These are phyloP conservation scores for Epichloe gansuensis DNA, from an alignment of 2,329 filamentous ascomycete genomes.

Conservation along the genomic window DNA sequence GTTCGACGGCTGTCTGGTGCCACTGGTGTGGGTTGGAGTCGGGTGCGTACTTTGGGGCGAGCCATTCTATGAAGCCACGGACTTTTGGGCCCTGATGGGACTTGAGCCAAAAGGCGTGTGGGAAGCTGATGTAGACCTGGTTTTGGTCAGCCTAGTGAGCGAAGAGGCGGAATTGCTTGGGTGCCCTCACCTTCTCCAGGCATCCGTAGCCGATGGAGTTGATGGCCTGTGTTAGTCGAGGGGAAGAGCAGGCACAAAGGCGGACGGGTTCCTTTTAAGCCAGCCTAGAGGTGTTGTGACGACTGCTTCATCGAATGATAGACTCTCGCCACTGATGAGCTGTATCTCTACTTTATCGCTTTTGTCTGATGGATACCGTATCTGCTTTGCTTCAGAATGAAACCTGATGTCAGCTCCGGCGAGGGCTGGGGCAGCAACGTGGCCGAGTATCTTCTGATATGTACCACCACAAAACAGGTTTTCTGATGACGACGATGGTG, in stretches of 20 bases:
- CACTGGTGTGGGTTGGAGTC: constrained; percentile 51
- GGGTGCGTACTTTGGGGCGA: constrained; percentile 54
- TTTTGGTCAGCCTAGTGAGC: neutral
- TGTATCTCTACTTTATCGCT: constrained; percentile 27
- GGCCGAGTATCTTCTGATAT: constrained; percentile 45
- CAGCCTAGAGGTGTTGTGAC: constrained; percentile 58
- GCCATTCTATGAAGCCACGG: constrained; percentile 64
- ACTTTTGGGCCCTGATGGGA: constrained; percentile 23
- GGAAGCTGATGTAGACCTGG: constrained; percentile 55
- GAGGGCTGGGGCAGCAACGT: constrained; percentile 44
- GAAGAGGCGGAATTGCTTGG: neutral
- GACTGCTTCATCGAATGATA: constrained; percentile 56
- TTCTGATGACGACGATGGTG: constrained; percentile 24
- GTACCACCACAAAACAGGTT: constrained; percentile 50
- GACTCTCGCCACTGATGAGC: constrained; percentile 29
- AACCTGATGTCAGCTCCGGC: constrained; percentile 42
- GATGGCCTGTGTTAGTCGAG: constrained; percentile 47
- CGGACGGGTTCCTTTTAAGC: constrained; percentile 46
- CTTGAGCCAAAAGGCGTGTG: constrained; percentile 58
- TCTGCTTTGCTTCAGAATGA: constrained; percentile 32
- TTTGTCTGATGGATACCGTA: constrained; percentile 20
- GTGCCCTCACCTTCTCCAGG: constrained; percentile 49
- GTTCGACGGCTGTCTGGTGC: constrained; percentile 67
- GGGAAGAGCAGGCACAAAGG: constrained; percentile 51
- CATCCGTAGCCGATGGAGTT: constrained; percentile 55